Conservation (phyloP, 1,284 basidiomycete genomes). For the Blastosporella zonata region DNA sequence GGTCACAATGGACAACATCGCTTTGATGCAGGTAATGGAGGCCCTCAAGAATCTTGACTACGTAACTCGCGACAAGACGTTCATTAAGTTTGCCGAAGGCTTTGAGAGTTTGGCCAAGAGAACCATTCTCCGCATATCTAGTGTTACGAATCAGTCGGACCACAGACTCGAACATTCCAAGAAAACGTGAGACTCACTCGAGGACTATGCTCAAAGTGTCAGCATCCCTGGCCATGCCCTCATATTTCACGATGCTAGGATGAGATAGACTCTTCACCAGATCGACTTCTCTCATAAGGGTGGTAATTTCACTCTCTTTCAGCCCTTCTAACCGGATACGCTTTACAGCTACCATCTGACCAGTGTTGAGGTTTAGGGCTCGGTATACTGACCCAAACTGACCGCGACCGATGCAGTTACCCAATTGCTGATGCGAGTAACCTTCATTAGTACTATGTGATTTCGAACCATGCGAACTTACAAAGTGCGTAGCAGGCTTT, state of each 20-base stretch:
- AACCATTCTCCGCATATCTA: slow-evolving; percentile 93
- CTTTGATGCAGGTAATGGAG: slow-evolving; percentile 84
- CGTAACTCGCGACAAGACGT: slow-evolving; percentile 83
- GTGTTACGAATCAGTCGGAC: slow-evolving; percentile 19
- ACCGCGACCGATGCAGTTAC: slow-evolving; percentile 93
- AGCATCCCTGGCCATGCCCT: slow-evolving; percentile 89
- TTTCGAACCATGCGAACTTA: slow-evolving; percentile 42
- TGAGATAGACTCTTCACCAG: slow-evolving; percentile 85
- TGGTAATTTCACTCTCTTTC: slow-evolving; percentile 80
- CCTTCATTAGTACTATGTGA: slow-evolving; percentile 17
- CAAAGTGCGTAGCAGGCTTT: slow-evolving; percentile 78
- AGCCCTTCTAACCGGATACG: slow-evolving; percentile 84
- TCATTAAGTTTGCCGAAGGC: slow-evolving; percentile 92
- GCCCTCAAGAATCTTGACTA: slow-evolving; percentile 92
- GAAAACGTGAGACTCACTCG: slow-evolving; percentile 59
- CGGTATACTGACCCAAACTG: slow-evolving; percentile 96
- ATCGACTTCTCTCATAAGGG: slow-evolving; percentile 90
- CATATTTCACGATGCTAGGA: slow-evolving; percentile 94
- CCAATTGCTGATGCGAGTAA: slow-evolving; percentile 68
- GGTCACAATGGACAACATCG: slow-evolving; percentile 87
- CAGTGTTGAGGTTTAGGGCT: slow-evolving; percentile 87
- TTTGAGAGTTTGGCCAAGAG: slow-evolving; percentile 85
- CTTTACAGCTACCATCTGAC: slow-evolving; percentile 94
- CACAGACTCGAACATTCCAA: slow-evolving; percentile 19
- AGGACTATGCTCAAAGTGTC: slow-evolving; percentile 88